Percentiles rank a stretch among this genome's conserved stretches.
phyloP scores from a whole-genome alignment of 805 yeast genomes.

The Wickerhamiella brachini region DNA sequence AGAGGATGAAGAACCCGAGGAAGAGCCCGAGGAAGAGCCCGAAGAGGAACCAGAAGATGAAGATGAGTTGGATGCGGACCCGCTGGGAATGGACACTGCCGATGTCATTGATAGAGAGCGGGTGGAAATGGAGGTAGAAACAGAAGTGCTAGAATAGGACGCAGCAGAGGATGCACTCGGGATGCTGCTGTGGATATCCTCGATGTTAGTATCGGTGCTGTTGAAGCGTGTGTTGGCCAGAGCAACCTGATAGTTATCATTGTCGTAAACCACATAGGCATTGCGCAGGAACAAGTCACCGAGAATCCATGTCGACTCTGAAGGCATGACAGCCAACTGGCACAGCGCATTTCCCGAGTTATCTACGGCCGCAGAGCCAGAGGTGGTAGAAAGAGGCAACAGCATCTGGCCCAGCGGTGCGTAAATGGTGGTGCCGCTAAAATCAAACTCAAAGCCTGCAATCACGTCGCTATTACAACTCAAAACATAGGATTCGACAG shows the following conservation, averaged over 20 bases:
- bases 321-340: slow-evolving; percentile 19
- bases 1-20: neutral
- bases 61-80: neutral
- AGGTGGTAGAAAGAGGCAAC: slow-evolving; percentile 20
- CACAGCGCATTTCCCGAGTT: slow-evolving; percentile 15
- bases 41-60: neutral
- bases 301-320: slow-evolving; percentile 27
- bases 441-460: slow-evolving; percentile 30
- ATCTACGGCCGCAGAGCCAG: slow-evolving; percentile 9
- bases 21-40: neutral
- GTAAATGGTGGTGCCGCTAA: slow-evolving; percentile 37
- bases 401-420: slow-evolving; percentile 29
- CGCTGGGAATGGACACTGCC: neutral
- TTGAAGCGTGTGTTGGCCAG: slow-evolving; percentile 35
- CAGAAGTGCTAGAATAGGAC: slow-evolving; percentile 10
- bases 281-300: slow-evolving; percentile 56
- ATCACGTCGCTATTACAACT: slow-evolving; percentile 34
- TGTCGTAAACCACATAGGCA: slow-evolving; percentile 57
- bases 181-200: slow-evolving; percentile 18
- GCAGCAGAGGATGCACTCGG: slow-evolving; percentile 19
- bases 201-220: slow-evolving; percentile 17
- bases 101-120: neutral
- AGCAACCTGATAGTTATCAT: slow-evolving; percentile 42
- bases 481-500: slow-evolving; percentile 26
- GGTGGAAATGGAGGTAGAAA: neutral